Conservation (phyloP, 2,329 filamentous ascomycete species). For the Plenodomus lindquistii region DNA sequence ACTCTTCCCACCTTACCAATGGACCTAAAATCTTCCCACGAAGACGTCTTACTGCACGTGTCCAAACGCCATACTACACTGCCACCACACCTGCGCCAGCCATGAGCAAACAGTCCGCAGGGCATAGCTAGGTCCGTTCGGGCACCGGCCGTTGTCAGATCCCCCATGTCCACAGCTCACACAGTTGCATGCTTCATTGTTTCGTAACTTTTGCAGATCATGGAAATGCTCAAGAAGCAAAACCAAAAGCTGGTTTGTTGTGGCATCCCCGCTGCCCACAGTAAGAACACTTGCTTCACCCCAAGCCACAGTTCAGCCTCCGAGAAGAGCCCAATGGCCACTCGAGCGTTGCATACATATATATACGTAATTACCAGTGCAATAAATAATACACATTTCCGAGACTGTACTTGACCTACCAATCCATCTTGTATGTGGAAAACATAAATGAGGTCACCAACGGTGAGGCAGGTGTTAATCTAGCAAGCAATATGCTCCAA, state of each 20-base stretch:
- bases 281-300: no score
- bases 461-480: no score
- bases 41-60: neutral
- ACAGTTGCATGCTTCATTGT: neutral
- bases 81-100: neutral
- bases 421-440: no score
- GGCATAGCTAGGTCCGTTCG: neutral
- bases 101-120: neutral
- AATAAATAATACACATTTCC: no score
- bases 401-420: no score
- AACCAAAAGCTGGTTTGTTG: neutral
- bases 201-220: neutral
- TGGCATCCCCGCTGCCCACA: neutral
- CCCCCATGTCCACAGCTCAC: neutral
- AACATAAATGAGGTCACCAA: no score
- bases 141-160: neutral
- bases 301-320: no score
- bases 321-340: neutral
- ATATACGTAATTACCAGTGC: no score
- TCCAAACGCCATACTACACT: neutral
- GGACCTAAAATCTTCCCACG: neutral
- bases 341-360: neutral
- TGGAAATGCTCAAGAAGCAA: neutral
- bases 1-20: neutral
- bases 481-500: no score